Percentiles rank a stretch among this genome's conserved stretches.
Conservation (phyloP, 1,139 yeast genomes). For the Tardiomyces digboiensis region DNA sequence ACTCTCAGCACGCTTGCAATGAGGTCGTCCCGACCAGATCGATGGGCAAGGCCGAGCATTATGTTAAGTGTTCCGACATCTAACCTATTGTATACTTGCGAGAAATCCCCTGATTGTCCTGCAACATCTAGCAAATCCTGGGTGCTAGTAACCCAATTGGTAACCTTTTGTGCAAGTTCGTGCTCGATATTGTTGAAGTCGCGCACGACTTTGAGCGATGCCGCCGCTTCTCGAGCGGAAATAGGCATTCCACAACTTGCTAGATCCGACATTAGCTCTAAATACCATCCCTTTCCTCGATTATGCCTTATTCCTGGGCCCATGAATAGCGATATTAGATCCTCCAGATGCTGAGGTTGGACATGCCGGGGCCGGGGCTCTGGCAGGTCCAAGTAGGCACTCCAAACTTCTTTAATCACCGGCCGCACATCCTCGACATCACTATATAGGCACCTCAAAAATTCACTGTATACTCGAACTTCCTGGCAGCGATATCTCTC, state of each 20-base stretch:
- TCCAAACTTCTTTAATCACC: neutral
- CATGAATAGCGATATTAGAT: conserved; percentile 4
- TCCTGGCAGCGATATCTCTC: neutral
- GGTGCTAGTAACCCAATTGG: neutral
- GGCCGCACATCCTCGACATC: neutral
- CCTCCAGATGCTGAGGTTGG: conserved; percentile 9
- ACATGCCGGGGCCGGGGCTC: conserved; percentile 6
- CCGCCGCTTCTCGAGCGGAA: neutral
- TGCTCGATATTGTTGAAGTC: neutral
- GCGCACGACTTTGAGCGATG: neutral
- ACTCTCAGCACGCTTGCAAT: neutral
- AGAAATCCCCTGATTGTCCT: neutral
- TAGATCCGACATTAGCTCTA: neutral
- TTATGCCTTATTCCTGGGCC: neutral
- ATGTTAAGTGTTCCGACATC: neutral
- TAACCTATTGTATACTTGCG: neutral
- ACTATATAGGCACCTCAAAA: conserved; percentile 7
- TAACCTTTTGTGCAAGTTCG: neutral
- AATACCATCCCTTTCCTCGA: neutral
- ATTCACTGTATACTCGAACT: conserved; percentile 3
- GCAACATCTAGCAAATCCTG: neutral
- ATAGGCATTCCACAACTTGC: neutral
- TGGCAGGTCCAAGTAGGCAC: conserved; percentile 5
- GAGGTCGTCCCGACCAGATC: neutral
- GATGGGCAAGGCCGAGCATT: neutral